Evolutionary conservation across 768 basidiomycete genomes (phyloP).

Genomic region (Lyophyllum shimeji): DNA sequence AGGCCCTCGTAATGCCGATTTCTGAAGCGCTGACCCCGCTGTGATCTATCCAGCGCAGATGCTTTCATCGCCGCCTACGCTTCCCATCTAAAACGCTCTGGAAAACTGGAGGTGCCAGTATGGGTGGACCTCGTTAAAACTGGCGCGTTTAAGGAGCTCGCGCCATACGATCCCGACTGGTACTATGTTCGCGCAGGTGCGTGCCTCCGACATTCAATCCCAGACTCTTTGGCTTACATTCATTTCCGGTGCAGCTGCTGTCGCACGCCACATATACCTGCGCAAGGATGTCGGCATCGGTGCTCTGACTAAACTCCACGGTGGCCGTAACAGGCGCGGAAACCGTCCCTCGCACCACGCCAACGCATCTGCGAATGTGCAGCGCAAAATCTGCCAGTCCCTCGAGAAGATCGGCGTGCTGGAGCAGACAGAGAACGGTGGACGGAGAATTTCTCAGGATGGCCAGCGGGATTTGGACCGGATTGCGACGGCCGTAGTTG

Average conservation of each 20-base stretch:
- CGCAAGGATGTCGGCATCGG: conserved; percentile 96
- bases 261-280: conserved; percentile 99
- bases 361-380: conserved; percentile 81
- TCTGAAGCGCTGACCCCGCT: conserved; percentile 19
- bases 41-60: conserved; percentile 65
- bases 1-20: conserved; percentile 9
- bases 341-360: conserved; percentile 96
- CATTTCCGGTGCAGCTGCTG: conserved; percentile 65
- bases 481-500: conserved; percentile 87
- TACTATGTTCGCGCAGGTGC: conserved; percentile 97
- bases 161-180: conserved; percentile 99
- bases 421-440: conserved; percentile 91
- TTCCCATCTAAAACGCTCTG: conserved; percentile 95
- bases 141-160: conserved; percentile 95
- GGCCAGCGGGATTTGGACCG: conserved; percentile 95
- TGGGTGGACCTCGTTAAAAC: conserved; percentile 99
- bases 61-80: conserved; percentile 93
- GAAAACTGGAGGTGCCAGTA: conserved; percentile 98
- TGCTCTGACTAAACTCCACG: conserved; percentile 93
- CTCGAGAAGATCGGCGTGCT: conserved; percentile 99
- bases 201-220: conserved; percentile 26
- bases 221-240: neutral
- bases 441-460: conserved; percentile 94
- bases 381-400: conserved; percentile 94
- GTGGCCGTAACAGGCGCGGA: conserved; percentile 92